Evolutionary conservation across 306 rosid species (phyloP).

Genomic region (Dalbergia cultrata): DNA sequence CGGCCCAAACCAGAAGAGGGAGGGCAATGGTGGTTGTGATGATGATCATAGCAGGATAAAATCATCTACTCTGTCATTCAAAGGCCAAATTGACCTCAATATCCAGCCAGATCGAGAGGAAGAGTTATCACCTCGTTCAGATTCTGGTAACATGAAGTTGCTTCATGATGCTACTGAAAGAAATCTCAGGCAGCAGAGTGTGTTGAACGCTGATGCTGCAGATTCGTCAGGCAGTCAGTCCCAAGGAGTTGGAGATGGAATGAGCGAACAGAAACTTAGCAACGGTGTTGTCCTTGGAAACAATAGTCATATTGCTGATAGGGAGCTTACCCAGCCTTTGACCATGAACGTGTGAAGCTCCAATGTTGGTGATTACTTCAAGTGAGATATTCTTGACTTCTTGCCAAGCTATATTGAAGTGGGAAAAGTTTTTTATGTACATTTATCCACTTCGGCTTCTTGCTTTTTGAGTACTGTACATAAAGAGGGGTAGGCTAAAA

Average conservation of each 20-base stretch:
- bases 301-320: slow-evolving; percentile 53
- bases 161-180: slow-evolving; percentile 75
- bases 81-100: slow-evolving; percentile 95
- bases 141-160: slow-evolving; percentile 74
- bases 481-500: slow-evolving; percentile 65
- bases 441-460: slow-evolving; percentile 63
- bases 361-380: slow-evolving; percentile 45
- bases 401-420: slow-evolving; percentile 48
- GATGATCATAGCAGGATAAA: slow-evolving; percentile 73
- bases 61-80: slow-evolving; percentile 76
- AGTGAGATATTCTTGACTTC: slow-evolving; percentile 18
- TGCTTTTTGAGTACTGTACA: slow-evolving; percentile 77
- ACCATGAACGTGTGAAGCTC: slow-evolving; percentile 64
- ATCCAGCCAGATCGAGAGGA: slow-evolving; percentile 99
- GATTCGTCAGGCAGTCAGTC: slow-evolving; percentile 64
- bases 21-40: slow-evolving; percentile 75
- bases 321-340: slow-evolving; percentile 59
- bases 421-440: slow-evolving; percentile 70
- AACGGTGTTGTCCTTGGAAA: slow-evolving; percentile 63
- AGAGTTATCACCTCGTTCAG: slow-evolving; percentile 89
- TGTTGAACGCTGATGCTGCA: slow-evolving; percentile 59
- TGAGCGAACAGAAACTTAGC: slow-evolving; percentile 61
- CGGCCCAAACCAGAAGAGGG: slow-evolving; percentile 71
- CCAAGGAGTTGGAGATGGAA: slow-evolving; percentile 58
- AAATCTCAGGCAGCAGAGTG: slow-evolving; percentile 61